Conservation (phyloP, 1,284 basidiomycete genomes). For the Rhodofomes roseus region DNA sequence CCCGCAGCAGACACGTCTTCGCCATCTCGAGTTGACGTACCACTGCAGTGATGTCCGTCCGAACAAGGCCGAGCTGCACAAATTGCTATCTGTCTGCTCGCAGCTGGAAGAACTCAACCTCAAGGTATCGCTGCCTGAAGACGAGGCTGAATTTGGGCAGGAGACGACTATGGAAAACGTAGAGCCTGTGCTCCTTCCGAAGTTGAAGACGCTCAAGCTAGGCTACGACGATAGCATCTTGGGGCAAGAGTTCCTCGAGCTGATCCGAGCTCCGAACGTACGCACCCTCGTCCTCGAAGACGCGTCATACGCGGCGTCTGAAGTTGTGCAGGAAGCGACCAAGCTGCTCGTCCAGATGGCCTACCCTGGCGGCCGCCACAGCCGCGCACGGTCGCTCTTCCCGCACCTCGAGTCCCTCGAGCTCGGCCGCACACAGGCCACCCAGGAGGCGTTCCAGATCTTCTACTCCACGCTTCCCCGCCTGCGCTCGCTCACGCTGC, state of each 20-base stretch:
- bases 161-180: neutral
- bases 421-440: conserved; percentile 2
- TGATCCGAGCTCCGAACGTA: conserved; percentile 11
- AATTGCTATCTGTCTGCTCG: conserved; percentile 10
- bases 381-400: conserved; percentile 7
- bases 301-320: conserved; percentile 10
- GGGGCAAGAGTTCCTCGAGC: conserved; percentile 9
- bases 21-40: conserved; percentile 18
- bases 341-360: conserved; percentile 8
- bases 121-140: conserved; percentile 14
- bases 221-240: conserved; percentile 17
- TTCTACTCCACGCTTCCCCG: conserved; percentile 13
- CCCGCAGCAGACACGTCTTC: conserved; percentile 6
- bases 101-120: conserved; percentile 13
- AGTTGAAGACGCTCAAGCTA: conserved; percentile 12
- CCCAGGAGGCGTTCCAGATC: conserved; percentile 13
- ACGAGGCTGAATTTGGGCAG: neutral
- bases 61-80: conserved; percentile 10
- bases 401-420: conserved; percentile 5
- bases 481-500: conserved; percentile 11
- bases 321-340: conserved; percentile 12
- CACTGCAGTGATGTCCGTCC: conserved; percentile 19
- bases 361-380: neutral
- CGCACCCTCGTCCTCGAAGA: conserved; percentile 13
- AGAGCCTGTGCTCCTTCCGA: conserved; percentile 12